Base-by-base conservation (phyloP, 192 early-diverging fungal genomes). In the Coemansia sp. region DNA sequence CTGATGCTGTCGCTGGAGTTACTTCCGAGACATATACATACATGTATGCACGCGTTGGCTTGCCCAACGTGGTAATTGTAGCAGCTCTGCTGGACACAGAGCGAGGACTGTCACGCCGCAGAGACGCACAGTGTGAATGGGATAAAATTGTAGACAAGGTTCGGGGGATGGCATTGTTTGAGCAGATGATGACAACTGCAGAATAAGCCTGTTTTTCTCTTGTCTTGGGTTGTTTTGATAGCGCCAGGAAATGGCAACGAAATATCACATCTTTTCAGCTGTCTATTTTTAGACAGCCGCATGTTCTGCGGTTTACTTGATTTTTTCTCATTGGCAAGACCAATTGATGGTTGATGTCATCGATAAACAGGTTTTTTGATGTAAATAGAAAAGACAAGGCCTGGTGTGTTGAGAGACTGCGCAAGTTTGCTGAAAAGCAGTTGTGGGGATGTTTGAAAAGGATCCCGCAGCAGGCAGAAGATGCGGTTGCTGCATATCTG, bases 111-210 rank as follows among this genome's bases (percentile, higher is more conserved):
- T 61, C 54, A 23, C 76, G 81, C 21, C 65, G 81, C n/a, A 65
- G 67, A 38, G 76, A 83, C 64, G 72, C 81, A 2, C 66, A 71
- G 72, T 75, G 64, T n/a, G 69, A 72, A 37, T 83, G 81, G 81
- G 69, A 68, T 21, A 57, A 63, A 47, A 71, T 83, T 56, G 81
- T 83, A 4, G 72, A 72, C 52, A 69, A 53, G 12, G 49, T 83
- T 13, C 81, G 81, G 50, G 81, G 81, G 16, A 71, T 62, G 43
- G 63, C 75, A 23, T 53, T 75, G 53, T 75, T 75, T 52, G 75
- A 75, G 41, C 72, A 56, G 49, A 63, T 83, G 60, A 71, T 67
- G 72, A 40, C 71, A 1, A 52, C 67, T 54, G 60, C 61, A 26
- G 19, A 63, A 65, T 81, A 53, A 76, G 48, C 19, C 10, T 45